Base-by-base conservation (phyloP, 306 rosid genomes). In the Biancaea sappan region DNA sequence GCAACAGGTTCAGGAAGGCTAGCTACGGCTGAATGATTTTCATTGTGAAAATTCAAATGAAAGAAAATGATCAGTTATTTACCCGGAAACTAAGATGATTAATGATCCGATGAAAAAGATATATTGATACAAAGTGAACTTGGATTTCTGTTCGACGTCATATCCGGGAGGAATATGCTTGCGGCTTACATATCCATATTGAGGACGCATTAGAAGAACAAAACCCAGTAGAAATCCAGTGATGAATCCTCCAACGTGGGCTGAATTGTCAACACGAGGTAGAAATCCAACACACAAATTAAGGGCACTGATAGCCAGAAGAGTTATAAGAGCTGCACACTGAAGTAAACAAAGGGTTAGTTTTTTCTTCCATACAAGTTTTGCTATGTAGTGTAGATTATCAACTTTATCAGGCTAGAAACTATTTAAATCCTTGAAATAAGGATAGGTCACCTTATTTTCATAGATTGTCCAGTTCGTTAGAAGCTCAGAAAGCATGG, bases 401-500 rank as follows among this genome's bases (percentile, higher is more conserved):
- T 32, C 24, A 43, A 66, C 35, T 9, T 47, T 2, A 46, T 18
- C 2, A 43, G n/a, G 60, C 15, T 5, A 63, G 35, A 21, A 22
- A 44, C 37, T 26, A 41, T 14, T 43, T 24, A 3, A 19, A 59
- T 32, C 16, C 26, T 37, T 63, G 0, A 34, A 37, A 52, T 28
- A 53, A 19, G 37, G 14, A 51, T 41, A 10, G 13, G 57, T 53
- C 70, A 89, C 98, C 94, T 92, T 91, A 8, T 90, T 94, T 68
- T 86, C 84, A 61, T 92, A 92, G 61, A 90, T 91, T 72, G 94
- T 81, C 98, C 96, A 94, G 74, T 94, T 94, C 14, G 87, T 92
- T 32, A 94, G 80, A 76, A 94, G 99, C 87, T 94, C 99, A 12
- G 99, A 94, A 69, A 94, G 95, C 99, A 91, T 87, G 80, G 93